Percentiles rank a stretch among this genome's conserved stretches.
phyloP scores from a whole-genome alignment of 306 rosid species.

The Pachyrhizus erosus region DNA sequence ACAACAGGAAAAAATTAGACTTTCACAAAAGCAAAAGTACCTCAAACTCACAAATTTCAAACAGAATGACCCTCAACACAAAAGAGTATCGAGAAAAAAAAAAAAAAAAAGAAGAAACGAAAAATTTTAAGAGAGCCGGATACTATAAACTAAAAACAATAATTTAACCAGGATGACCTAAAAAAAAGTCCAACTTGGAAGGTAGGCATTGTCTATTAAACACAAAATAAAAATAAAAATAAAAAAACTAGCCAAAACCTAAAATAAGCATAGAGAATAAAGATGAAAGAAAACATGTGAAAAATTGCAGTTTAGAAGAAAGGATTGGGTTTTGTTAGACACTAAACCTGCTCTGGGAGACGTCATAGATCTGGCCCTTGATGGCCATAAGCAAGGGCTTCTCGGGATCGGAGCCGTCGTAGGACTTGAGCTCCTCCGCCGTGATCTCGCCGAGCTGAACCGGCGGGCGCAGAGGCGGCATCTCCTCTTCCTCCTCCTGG shows the following conservation, averaged over 20 bases:
- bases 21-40: not conserved
- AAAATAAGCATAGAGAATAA: not conserved
- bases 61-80: not conserved
- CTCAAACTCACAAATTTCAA: not conserved
- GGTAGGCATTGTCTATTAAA: not conserved
- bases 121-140: no score
- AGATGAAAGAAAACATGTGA: not conserved
- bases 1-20: not conserved
- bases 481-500: slow-evolving; percentile 55
- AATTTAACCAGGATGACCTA: not conserved
- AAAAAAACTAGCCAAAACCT: not conserved
- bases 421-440: slow-evolving; percentile 70
- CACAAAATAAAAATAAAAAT: not conserved
- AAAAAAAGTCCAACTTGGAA: not conserved
- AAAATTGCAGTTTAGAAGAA: not conserved
- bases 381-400: slow-evolving; percentile 96
- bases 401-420: slow-evolving; percentile 78
- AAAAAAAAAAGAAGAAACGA: not conserved
- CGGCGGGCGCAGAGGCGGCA: slow-evolving; percentile 81
- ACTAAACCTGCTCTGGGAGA: slow-evolving; percentile 86
- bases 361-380: slow-evolving; percentile 98
- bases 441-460: slow-evolving; percentile 91
- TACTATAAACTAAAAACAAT: not conserved
- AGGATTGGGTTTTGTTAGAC: not conserved
- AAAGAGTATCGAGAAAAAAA: slow-evolving; percentile 3